Conservation (phyloP, 306 rosid genomes). For the Lithocarpus polystachyus region DNA sequence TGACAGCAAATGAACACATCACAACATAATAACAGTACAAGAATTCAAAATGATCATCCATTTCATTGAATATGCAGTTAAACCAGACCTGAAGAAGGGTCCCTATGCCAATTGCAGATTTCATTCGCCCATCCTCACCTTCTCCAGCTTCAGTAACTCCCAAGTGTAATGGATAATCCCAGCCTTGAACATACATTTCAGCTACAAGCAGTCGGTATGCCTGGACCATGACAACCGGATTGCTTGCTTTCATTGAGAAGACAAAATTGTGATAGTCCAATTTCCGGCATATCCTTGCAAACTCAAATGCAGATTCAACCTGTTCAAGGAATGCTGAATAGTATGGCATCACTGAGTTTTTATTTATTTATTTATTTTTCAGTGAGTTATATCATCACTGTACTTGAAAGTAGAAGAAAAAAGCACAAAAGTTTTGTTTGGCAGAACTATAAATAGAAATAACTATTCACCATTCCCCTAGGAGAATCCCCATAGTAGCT, state of each 20-base stretch:
- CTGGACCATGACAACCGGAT: conserved; percentile 97
- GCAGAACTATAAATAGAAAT: conserved; percentile 8
- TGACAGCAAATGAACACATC: neutral
- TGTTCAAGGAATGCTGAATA: conserved; percentile 34
- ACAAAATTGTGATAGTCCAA: conserved; percentile 89
- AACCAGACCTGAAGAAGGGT: conserved; percentile 93
- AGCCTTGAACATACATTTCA: conserved; percentile 95
- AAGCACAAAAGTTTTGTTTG: neutral
- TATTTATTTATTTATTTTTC: too few species aligned
- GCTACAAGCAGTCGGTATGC: conserved; percentile 94
- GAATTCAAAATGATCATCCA: neutral
- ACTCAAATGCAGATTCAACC: conserved; percentile 99
- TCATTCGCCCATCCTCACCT: conserved; percentile 99
- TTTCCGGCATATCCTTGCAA: conserved; percentile 96
- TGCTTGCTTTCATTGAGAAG: conserved; percentile 99
- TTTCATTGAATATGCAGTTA: conserved; percentile 1
- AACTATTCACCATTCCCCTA: conserved; percentile 85
- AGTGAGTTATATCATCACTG: neutral
- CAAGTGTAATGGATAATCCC: conserved; percentile 98
- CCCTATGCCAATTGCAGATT: conserved; percentile 98
- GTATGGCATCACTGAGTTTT: conserved; percentile 3
- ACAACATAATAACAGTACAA: neutral
- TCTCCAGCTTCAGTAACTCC: conserved; percentile 99
- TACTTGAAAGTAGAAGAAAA: conserved; percentile 1
- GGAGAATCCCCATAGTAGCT: conserved; percentile 99